A percentile compares a stretch with the other conserved stretches of the same genome.
Conservation (phyloP, 148 eudicot genomes). For the Dianthus caryophyllus region DNA sequence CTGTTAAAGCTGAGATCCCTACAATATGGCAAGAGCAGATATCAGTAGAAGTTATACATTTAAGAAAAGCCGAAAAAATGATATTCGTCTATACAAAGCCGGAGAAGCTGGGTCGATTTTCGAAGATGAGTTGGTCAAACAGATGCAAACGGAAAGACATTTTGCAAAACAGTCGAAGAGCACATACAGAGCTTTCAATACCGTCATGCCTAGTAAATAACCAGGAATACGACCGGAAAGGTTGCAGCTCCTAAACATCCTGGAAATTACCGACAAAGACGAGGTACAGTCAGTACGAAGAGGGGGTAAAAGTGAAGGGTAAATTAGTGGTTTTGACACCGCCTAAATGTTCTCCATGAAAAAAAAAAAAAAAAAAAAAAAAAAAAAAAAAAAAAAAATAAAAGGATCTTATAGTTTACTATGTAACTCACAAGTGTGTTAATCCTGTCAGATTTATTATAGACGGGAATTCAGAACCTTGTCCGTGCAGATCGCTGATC, state of each 20-base stretch:
- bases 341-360: background rate
- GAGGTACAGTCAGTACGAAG: background rate
- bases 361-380: no score
- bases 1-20: slow-evolving; percentile 65
- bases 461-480: slow-evolving; percentile 40
- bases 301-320: background rate
- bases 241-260: slow-evolving; percentile 61
- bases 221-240: slow-evolving; percentile 44
- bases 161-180: background rate
- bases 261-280: slow-evolving; percentile 22
- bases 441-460: slow-evolving; percentile 32
- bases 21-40: slow-evolving; percentile 14
- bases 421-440: slow-evolving; percentile 39
- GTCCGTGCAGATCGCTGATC: slow-evolving; percentile 54
- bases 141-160: background rate
- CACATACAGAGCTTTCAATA: slow-evolving; percentile 36
- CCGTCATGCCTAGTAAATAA: slow-evolving; percentile 26
- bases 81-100: background rate
- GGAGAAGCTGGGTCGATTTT: background rate
- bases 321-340: background rate
- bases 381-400: no score
- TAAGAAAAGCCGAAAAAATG: background rate
- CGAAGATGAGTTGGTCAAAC: background rate
- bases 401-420: background rate
- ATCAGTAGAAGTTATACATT: slow-evolving; percentile 3